Percentiles rank a stretch among this genome's conserved stretches.
phyloP scores from a whole-genome alignment of 179 eudicot species.

The Beta macrorhiza region DNA sequence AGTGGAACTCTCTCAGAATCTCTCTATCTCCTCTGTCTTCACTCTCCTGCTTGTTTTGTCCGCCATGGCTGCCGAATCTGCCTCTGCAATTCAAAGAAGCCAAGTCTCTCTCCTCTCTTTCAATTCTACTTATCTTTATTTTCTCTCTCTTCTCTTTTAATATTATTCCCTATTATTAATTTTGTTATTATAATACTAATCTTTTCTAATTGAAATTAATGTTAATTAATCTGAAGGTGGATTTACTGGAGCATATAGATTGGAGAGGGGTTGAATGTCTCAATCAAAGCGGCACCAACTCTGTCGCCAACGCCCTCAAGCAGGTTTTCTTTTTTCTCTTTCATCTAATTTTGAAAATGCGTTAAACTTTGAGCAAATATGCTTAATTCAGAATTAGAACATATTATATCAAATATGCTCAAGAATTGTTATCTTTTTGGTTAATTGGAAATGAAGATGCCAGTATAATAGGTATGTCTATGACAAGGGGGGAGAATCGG shows the following conservation, averaged over 20 bases:
- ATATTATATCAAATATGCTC: not conserved
- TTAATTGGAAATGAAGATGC: not conserved
- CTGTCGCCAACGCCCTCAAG: conserved; percentile 75
- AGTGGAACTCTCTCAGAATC: too few relatives aligned
- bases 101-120: conserved; percentile 35
- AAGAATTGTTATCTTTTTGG: not conserved
- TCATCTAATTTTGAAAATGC: not conserved
- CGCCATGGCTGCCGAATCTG: conserved; percentile 65
- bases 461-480: not conserved
- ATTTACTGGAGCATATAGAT: conserved; percentile 80
- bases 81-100: conserved; percentile 46
- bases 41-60: conserved; percentile 18
- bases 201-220: not conserved
- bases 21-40: conserved; percentile 14
- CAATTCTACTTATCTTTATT: not conserved
- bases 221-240: conserved; percentile 47
- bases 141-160: not conserved
- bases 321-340: conserved; percentile 43
- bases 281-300: conserved; percentile 58
- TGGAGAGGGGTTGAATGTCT: conserved; percentile 97
- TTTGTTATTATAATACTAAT: not conserved
- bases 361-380: too few relatives aligned
- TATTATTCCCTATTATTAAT: not conserved
- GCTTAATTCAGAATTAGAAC: not conserved
- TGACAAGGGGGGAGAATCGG: not conserved